A percentile compares a stretch with the other conserved stretches of the same genome.
Evolutionary conservation across 768 basidiomycete genomes (phyloP).

Genomic region (Lactifluus subvellereus): DNA sequence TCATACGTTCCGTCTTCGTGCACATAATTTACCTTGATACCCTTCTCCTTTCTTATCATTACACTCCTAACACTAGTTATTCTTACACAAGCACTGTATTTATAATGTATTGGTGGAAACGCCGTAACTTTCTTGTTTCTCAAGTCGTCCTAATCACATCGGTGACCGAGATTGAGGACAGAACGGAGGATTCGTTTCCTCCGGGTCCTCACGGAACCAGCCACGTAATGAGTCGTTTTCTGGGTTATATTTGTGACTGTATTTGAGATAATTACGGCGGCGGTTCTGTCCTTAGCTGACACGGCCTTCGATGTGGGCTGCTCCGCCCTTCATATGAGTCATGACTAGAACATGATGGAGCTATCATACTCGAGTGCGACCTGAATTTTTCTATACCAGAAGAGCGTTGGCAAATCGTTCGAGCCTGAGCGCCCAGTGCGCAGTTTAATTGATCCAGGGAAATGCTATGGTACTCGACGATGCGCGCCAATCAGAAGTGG

Average conservation of each 20-base stretch:
- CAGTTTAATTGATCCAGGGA: not conserved
- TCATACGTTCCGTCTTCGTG: constrained; percentile 3
- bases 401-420: not conserved
- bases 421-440: not conserved
- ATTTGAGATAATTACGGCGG: not conserved
- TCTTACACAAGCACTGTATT: constrained; percentile 16
- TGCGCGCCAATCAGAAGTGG: not conserved
- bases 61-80: not conserved
- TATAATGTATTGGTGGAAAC: constrained; percentile 16
- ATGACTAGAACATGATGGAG: not conserved
- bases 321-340: not conserved
- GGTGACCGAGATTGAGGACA: not conserved
- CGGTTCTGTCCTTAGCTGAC: not conserved
- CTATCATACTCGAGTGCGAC: not conserved
- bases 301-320: constrained; percentile 1
- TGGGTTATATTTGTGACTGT: not conserved
- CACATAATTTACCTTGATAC: constrained; percentile 11
- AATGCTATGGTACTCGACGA: not conserved
- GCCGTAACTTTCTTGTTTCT: not conserved
- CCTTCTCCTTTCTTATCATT: not conserved
- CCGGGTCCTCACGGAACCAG: no score
- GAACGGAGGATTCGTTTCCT: not conserved
- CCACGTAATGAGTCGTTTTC: no score
- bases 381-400: not conserved
- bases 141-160: not conserved